Percentiles rank a stretch among this genome's conserved stretches.
phyloP scores from a whole-genome alignment of 352 stramenopile genomes.

The Phytophthora vignae region DNA sequence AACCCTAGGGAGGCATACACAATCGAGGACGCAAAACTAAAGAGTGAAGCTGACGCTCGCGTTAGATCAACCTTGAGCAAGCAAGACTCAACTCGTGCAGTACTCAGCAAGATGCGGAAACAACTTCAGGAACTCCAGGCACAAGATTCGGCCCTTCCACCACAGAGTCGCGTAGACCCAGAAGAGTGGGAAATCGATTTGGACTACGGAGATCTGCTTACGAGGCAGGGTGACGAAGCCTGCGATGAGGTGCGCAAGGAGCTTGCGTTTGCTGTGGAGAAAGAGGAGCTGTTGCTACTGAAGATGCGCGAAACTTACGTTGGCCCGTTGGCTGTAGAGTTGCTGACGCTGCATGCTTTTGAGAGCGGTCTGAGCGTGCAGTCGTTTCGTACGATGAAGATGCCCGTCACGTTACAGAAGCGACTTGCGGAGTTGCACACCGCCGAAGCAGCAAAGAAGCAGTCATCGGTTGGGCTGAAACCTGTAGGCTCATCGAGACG shows the following conservation, averaged over 20 bases:
- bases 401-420: slow-evolving; percentile 68
- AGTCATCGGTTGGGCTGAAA: slow-evolving; percentile 3
- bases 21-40: slow-evolving; percentile 93
- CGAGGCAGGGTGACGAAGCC: slow-evolving; percentile 66
- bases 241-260: slow-evolving; percentile 92
- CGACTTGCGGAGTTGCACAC: slow-evolving; percentile 78
- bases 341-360: slow-evolving; percentile 78
- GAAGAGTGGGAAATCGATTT: slow-evolving; percentile 91
- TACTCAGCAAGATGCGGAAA: slow-evolving; percentile 85
- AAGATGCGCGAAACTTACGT: slow-evolving; percentile 89
- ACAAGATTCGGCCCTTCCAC: slow-evolving; percentile 59
- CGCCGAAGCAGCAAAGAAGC: slow-evolving; percentile 29
- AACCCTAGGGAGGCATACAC: slow-evolving; percentile 87
- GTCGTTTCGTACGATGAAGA: slow-evolving; percentile 86
- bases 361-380: slow-evolving; percentile 71
- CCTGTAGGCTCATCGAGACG: slow-evolving; percentile 5
- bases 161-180: slow-evolving; percentile 64
- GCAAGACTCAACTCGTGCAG: slow-evolving; percentile 86
- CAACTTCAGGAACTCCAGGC: slow-evolving; percentile 80
- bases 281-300: slow-evolving; percentile 80
- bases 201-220: slow-evolving; percentile 84
- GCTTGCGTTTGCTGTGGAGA: slow-evolving; percentile 81
- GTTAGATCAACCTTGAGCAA: slow-evolving; percentile 74
- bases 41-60: slow-evolving; percentile 88
- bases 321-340: slow-evolving; percentile 74